Conservation (phyloP, 179 eudicot genomes). For the Silene vulgaris region DNA sequence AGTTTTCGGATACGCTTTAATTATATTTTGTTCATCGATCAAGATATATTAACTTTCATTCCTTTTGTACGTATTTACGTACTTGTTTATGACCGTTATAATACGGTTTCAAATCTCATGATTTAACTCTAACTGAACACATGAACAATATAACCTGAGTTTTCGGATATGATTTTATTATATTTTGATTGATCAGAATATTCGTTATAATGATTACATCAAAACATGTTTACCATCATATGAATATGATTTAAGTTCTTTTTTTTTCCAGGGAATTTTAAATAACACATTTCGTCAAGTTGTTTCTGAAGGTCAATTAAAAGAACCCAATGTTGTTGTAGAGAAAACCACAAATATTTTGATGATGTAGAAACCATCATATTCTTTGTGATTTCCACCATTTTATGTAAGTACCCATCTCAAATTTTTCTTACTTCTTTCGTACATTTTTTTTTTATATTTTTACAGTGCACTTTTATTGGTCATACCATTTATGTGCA, state of each 20-base stretch:
- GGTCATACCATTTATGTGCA: neutral
- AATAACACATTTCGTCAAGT: conserved; percentile 21
- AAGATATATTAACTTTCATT: too few relatives aligned
- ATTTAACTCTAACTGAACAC: too few relatives aligned
- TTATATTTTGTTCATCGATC: too few relatives aligned
- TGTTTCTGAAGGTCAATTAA: neutral
- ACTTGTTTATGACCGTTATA: too few relatives aligned
- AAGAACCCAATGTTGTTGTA: conserved; percentile 6
- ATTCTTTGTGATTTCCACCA: conserved; percentile 13
- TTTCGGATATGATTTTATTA: too few relatives aligned
- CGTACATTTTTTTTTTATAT: neutral
- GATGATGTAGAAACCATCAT: conserved; percentile 24
- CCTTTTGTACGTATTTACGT: too few relatives aligned
- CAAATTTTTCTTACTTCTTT: too few relatives aligned
- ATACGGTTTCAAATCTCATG: too few relatives aligned
- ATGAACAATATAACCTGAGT: too few relatives aligned
- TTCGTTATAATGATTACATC: neutral
- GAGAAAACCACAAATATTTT: conserved; percentile 21
- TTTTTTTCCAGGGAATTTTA: conserved; percentile 20
- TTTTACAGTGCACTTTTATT: neutral
- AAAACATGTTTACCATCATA: neutral
- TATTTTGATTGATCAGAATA: too few relatives aligned
- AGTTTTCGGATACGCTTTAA: too few relatives aligned
- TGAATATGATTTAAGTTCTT: neutral
- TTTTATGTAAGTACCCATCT: conserved; percentile 15